Base-by-base conservation (phyloP, 73 alveolate genomes). In the Tetrahymena thermophila region DNA sequence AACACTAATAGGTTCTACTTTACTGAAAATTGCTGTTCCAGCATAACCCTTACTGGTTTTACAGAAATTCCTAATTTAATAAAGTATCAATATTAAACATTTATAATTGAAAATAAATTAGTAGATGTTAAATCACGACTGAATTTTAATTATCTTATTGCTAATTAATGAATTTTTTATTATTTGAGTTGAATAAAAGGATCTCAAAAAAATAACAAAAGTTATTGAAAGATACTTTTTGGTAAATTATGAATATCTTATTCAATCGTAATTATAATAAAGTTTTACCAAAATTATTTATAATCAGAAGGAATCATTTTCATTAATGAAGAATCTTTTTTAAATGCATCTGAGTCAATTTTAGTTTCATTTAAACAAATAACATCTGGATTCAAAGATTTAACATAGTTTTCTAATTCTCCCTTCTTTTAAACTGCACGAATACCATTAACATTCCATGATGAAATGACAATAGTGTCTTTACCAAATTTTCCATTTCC, bases 361-460 rank as follows among this genome's bases (percentile, higher is more conserved):
- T 98, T 97, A 35, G 98, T 93, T 96, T 99, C 99, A 84, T 99
- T 96, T 31, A 99, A 95, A 43, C 99, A 98, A 8, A 99, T 97
- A 23, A 99, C 85, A 85, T 96, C 98, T 4, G 99, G 99, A 58
- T 98, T 43, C 23, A 31, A 71, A 43, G 43, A 43, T 89, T 96
- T 96, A 43, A 98, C 95, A 94, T 98, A 98, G 43, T 94, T 94
- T 89, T 94, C 96, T 40, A 98, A 83, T 35, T 96, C 94, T 34
- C 94, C 97, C 58, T 96, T 98, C 96, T 97, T 98, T 35, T 97
- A 85, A n/a, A 97, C 94, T 10, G 99, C 99, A 85, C 99, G 94
- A 25, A 98, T 71, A 15, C 99, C 99, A 94, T 98, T 98, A 3
- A 98, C 96, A 94, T 98, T 98, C 99, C 99, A 98, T 44, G 98